These are phyloP conservation scores for Blastocrithidia nonstop DNA, from an alignment of 208 protist genomes.

Conservation along the genomic window DNA sequence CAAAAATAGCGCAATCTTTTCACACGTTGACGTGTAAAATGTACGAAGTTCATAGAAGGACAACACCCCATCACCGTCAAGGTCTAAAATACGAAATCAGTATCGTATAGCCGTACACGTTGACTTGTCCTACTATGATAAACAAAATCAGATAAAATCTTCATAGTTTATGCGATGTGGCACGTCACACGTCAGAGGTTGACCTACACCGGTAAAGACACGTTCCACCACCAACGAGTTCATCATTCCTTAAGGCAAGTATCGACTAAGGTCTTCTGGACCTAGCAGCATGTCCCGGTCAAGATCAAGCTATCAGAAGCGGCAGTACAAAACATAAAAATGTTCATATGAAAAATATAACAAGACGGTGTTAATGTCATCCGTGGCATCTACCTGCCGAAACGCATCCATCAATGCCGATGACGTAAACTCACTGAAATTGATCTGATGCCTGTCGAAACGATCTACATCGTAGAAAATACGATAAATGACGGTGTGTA, in stretches of 20 bases:
- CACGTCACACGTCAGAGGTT: conserved; percentile 15
- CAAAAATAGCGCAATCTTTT: conserved; percentile 49
- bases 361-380: conserved; percentile 85
- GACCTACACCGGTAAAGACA: conserved; percentile 51
- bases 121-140: conserved; percentile 93
- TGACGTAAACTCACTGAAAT: conserved; percentile 48
- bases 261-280: conserved; percentile 74
- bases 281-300: conserved; percentile 88
- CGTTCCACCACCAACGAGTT: conserved; percentile 68
- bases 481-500: conserved; percentile 89
- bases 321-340: conserved; percentile 98
- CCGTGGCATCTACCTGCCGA: conserved; percentile 57
- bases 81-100: conserved; percentile 90
- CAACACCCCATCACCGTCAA: conserved; percentile 90
- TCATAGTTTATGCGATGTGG: conserved; percentile 79
- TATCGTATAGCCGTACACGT: conserved; percentile 81
- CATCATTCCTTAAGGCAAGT: conserved; percentile 66
- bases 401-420: conserved; percentile 71
- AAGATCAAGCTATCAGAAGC: conserved; percentile 96
- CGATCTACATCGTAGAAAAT: conserved; percentile 92
- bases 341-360: conserved; percentile 97
- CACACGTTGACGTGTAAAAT: conserved; percentile 83
- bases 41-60: conserved; percentile 86
- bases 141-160: conserved; percentile 93
- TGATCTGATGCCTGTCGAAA: conserved; percentile 61